Conservation (phyloP, 495 filamentous ascomycete species). For the Pseudevernia furfuracea region DNA sequence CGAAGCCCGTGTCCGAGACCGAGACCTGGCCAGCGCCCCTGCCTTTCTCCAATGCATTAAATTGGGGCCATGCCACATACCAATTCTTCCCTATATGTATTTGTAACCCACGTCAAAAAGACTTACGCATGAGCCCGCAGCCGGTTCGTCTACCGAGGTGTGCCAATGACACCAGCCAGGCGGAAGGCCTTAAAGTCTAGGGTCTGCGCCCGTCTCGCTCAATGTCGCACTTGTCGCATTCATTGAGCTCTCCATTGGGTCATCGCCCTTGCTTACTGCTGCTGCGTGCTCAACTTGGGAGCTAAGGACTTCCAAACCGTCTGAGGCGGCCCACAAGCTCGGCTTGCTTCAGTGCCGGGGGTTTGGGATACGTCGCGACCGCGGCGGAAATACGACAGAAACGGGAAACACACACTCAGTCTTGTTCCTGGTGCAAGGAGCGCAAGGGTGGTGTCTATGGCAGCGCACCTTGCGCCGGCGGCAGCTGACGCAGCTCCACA, state of each 20-base stretch:
- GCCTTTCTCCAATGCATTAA: not conserved
- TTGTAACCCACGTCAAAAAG: not conserved
- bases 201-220: slow-evolving; percentile 4
- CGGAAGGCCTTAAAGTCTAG: slow-evolving; percentile 3
- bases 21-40: not conserved
- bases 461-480: slow-evolving; percentile 26
- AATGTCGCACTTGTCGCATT: not conserved
- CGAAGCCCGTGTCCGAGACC: slow-evolving; percentile 15
- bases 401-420: slow-evolving; percentile 22
- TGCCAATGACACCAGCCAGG: not conserved
- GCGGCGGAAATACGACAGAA: slow-evolving; percentile 18
- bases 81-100: not conserved
- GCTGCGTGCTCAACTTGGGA: slow-evolving; percentile 14
- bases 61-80: not conserved
- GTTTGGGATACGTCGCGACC: slow-evolving; percentile 1
- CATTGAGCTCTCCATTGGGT: not conserved
- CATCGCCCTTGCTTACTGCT: not conserved
- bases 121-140: not conserved
- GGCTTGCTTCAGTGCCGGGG: slow-evolving; percentile 11
- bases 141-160: not conserved
- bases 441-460: slow-evolving; percentile 23
- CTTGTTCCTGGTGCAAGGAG: slow-evolving; percentile 16
- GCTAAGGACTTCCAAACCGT: slow-evolving; percentile 21
- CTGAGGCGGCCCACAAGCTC: slow-evolving; percentile 23
- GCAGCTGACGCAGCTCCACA: slow-evolving; percentile 26